These are phyloP conservation scores for Fistulifera pelliculosa DNA, from an alignment of 108 stramenopile genomes.

Conservation along the genomic window DNA sequence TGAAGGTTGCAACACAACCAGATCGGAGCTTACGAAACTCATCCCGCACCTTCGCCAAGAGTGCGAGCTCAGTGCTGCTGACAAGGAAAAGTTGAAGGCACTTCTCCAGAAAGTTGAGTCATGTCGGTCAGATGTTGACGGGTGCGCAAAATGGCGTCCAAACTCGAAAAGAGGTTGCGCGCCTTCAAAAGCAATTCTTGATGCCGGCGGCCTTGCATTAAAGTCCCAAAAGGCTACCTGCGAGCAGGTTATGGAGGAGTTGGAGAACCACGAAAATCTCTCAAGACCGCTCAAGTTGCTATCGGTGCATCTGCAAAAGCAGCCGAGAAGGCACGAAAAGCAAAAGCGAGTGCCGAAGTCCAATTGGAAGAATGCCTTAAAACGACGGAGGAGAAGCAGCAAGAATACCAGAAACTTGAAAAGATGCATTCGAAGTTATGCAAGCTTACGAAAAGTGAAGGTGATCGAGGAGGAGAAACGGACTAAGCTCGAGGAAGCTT, in stretches of 20 bases:
- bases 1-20: conserved; percentile 69
- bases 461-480: conserved; percentile 59
- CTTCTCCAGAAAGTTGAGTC: conserved; percentile 47
- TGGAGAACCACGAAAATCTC: conserved; percentile 51
- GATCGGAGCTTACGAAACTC: conserved; percentile 67
- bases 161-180: conserved; percentile 71
- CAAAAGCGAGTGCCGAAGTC: conserved; percentile 36
- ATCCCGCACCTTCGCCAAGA: conserved; percentile 66
- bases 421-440: conserved; percentile 53
- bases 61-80: conserved; percentile 60
- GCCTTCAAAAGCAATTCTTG: conserved; percentile 82
- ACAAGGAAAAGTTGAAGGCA: conserved; percentile 43
- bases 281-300: conserved; percentile 68
- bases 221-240: conserved; percentile 79
- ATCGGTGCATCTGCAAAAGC: conserved; percentile 54
- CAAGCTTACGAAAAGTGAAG: conserved; percentile 70
- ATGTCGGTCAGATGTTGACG: conserved; percentile 69
- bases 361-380: conserved; percentile 39
- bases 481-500: conserved; percentile 42
- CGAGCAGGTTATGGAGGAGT: conserved; percentile 45
- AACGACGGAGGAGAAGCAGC: conserved; percentile 41
- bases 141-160: conserved; percentile 53
- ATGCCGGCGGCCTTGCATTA: conserved; percentile 82
- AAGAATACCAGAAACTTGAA: conserved; percentile 58
- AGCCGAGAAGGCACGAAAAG: conserved; percentile 47